phyloP scores from a whole-genome alignment of 257 asterid genomes.

The Avicennia marina region DNA sequence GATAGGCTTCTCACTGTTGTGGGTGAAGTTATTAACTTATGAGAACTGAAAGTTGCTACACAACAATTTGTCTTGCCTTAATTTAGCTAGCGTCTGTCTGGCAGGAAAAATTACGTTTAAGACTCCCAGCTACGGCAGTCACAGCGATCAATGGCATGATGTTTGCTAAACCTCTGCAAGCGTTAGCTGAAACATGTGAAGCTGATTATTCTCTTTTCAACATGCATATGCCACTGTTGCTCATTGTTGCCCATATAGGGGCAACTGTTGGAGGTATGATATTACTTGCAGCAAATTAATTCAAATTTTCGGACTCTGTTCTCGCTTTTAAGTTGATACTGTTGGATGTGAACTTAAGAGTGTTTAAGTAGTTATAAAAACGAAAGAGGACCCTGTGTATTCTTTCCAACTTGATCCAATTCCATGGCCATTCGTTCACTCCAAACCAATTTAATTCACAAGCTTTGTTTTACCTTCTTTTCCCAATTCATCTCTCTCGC shows the following conservation, averaged over 20 bases:
- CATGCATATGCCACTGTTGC: constrained; percentile 92
- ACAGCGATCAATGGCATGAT: constrained; percentile 48
- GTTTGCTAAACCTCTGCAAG: constrained; percentile 60
- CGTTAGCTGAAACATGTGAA: constrained; percentile 89
- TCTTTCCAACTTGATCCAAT: no score
- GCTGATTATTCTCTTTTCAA: constrained; percentile 44
- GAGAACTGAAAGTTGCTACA: neutral
- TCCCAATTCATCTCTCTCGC: no score
- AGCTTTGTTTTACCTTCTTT: no score
- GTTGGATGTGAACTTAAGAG: neutral
- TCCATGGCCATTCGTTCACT: no score
- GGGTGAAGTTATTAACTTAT: neutral
- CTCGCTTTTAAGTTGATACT: constrained; percentile 4
- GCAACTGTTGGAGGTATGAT: constrained; percentile 94
- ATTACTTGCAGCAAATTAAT: neutral
- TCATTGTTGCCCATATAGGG: constrained; percentile 77
- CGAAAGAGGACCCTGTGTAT: no score
- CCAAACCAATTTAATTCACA: no score
- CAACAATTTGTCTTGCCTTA: neutral
- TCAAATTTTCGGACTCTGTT: no score
- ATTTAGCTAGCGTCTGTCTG: constrained; percentile 9
- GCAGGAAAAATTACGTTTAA: constrained; percentile 41
- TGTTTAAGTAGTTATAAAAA: no score
- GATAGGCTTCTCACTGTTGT: neutral
- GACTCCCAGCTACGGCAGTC: constrained; percentile 36